Percentiles rank a stretch among this genome's conserved stretches.
Conservation (phyloP, 768 basidiomycete genomes). For the Clitopilus passeckerianus region DNA sequence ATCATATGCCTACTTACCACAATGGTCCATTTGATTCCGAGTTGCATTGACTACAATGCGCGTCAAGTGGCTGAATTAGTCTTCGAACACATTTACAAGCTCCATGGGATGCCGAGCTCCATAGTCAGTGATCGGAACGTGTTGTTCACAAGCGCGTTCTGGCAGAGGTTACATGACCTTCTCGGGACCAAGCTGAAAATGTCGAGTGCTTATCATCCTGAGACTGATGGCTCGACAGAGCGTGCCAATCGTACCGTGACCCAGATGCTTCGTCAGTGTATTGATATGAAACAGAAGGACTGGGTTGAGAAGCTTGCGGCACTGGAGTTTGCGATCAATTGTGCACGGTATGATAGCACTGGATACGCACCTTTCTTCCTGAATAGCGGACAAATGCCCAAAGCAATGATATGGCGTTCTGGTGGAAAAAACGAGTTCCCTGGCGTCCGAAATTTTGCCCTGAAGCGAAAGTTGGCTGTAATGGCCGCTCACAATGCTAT, state of each 20-base stretch:
- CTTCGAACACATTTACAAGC: constrained; percentile 12
- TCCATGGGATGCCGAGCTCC: constrained; percentile 26
- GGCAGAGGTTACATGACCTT: constrained; percentile 10
- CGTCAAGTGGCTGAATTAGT: constrained; percentile 12
- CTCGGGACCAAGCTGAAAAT: constrained; percentile 15
- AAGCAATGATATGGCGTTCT: too few species aligned
- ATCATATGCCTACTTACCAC: constrained; percentile 9
- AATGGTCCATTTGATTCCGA: constrained; percentile 11
- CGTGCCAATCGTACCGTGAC: constrained; percentile 21
- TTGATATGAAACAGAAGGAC: constrained; percentile 17
- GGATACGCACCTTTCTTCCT: constrained; percentile 30
- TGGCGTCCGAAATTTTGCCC: constrained; percentile 18
- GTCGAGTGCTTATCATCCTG: constrained; percentile 17
- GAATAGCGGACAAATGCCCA: constrained; percentile 12
- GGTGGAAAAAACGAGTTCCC: too few species aligned
- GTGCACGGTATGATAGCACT: constrained; percentile 24
- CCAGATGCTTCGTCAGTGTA: constrained; percentile 21
- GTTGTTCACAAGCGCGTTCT: constrained; percentile 5
- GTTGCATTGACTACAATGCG: constrained; percentile 5
- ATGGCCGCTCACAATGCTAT: too few species aligned
- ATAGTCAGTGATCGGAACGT: constrained; percentile 17
- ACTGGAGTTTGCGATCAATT: constrained; percentile 33
- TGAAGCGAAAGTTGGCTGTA: too few species aligned
- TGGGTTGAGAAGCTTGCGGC: constrained; percentile 26
- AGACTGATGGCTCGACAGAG: constrained; percentile 24